phyloP scores from a whole-genome alignment of 2,329 filamentous ascomycete genomes.

The Monosporascus cannonballus region DNA sequence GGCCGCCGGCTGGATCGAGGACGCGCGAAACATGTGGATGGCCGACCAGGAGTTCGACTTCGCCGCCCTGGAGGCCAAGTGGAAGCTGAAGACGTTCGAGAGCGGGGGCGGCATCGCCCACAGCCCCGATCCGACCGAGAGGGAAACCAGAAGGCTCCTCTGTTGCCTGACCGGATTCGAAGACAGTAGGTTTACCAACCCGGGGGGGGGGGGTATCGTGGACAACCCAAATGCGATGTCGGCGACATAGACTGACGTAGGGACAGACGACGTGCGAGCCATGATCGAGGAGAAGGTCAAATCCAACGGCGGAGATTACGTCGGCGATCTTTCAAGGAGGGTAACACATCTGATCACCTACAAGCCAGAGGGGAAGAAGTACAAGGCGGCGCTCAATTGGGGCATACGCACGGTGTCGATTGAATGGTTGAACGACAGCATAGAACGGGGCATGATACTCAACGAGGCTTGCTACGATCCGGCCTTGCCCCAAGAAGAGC shows the following conservation, averaged over 20 bases:
- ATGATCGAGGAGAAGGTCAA: conserved; percentile 62
- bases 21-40: conserved; percentile 74
- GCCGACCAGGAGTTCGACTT: conserved; percentile 71
- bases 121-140: conserved; percentile 17
- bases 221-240: no score
- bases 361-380: conserved; percentile 80
- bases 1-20: conserved; percentile 76
- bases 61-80: conserved; percentile 57
- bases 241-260: conserved; percentile 8
- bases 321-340: conserved; percentile 76
- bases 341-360: conserved; percentile 85
- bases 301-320: conserved; percentile 73
- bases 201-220: background rate
- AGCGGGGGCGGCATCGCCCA: conserved; percentile 37
- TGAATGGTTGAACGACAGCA: conserved; percentile 80
- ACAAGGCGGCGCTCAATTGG: conserved; percentile 81
- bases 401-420: conserved; percentile 70
- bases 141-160: conserved; percentile 36
- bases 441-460: conserved; percentile 82
- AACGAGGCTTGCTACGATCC: conserved; percentile 85
- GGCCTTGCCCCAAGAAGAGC: conserved; percentile 58
- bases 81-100: conserved; percentile 60
- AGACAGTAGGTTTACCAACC: conserved; percentile 31
- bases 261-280: conserved; percentile 56
- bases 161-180: conserved; percentile 55